These are phyloP conservation scores for Cutaneotrichosporon spelunceum DNA, from an alignment of 1,284 basidiomycete genomes.

Conservation along the genomic window DNA sequence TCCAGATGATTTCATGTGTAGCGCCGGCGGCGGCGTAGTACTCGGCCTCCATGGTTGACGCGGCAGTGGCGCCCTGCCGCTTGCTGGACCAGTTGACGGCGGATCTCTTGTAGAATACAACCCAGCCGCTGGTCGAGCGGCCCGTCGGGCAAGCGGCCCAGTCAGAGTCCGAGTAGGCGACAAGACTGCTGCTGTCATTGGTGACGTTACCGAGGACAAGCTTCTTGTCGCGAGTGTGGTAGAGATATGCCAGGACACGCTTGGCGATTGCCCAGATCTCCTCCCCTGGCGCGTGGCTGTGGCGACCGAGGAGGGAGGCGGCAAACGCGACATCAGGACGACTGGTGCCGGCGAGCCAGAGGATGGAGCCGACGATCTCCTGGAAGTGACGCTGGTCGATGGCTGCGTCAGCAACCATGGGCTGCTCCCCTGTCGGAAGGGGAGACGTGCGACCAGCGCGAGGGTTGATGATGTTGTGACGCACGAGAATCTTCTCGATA, in stretches of 20 bases:
- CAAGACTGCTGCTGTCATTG: no score
- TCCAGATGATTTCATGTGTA: slow-evolving; percentile 51
- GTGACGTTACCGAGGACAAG: not conserved
- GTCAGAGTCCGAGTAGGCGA: not conserved
- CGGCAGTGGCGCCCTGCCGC: slow-evolving; percentile 48
- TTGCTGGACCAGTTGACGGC: slow-evolving; percentile 51
- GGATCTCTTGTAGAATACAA: slow-evolving; percentile 41
- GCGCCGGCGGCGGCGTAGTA: slow-evolving; percentile 56
- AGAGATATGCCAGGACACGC: not conserved
- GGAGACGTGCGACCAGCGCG: no score
- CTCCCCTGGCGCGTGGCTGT: not conserved
- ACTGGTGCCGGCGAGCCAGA: no score
- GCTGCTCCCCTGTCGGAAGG: no score
- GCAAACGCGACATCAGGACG: no score
- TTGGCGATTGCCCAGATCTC: not conserved
- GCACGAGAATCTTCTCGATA: no score
- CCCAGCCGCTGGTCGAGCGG: slow-evolving; percentile 41
- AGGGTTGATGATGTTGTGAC: no score
- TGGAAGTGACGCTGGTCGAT: no score
- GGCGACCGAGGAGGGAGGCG: no score
- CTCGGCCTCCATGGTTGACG: slow-evolving; percentile 53
- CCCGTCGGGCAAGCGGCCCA: not conserved
- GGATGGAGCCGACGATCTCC: no score
- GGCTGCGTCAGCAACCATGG: no score
- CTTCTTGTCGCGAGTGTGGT: not conserved